These are phyloP conservation scores for Sporisorium scitamineum DNA, from an alignment of 1,284 basidiomycete genomes.

Conservation along the genomic window DNA sequence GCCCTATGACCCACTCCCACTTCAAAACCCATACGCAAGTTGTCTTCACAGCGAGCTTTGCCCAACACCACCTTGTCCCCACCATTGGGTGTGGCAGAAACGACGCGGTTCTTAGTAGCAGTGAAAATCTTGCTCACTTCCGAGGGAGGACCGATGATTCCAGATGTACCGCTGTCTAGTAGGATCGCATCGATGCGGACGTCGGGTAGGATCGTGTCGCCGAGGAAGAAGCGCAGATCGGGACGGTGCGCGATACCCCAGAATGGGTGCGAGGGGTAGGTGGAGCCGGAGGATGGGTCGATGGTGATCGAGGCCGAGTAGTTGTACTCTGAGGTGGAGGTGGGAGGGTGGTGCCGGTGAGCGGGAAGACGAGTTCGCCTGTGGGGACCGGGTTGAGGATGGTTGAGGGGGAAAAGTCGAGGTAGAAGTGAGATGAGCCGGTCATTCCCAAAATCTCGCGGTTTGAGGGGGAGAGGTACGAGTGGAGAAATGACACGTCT, in stretches of 20 bases:
- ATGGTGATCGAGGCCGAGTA: slow-evolving; percentile 2
- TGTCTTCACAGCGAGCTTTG: neutral
- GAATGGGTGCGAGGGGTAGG: slow-evolving; percentile 20
- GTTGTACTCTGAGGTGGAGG: neutral
- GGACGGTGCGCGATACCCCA: slow-evolving; percentile 40
- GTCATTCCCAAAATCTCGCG: slow-evolving; percentile 16
- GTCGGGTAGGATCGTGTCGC: neutral
- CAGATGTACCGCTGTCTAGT: slow-evolving; percentile 34
- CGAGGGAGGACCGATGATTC: slow-evolving; percentile 25
- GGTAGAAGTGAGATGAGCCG: slow-evolving; percentile 25
- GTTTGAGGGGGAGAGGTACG: slow-evolving; percentile 11
- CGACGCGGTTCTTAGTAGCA: neutral
- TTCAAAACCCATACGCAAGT: slow-evolving; percentile 10
- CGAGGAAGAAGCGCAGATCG: slow-evolving; percentile 21
- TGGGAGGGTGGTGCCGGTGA: slow-evolving; percentile 15
- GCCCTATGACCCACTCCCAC: slow-evolving; percentile 4
- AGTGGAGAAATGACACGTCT: slow-evolving; percentile 27
- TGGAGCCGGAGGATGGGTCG: slow-evolving; percentile 16
- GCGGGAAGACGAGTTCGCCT: slow-evolving; percentile 36
- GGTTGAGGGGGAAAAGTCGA: slow-evolving; percentile 5
- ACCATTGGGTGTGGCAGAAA: neutral
- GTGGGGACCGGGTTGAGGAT: neutral
- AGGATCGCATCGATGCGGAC: slow-evolving; percentile 30
- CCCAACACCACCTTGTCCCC: slow-evolving; percentile 2
- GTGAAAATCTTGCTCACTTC: slow-evolving; percentile 35